These are phyloP conservation scores for Magnolia changhungtana DNA, from an alignment of 164 flowering plant genomes.

Conservation along the genomic window DNA sequence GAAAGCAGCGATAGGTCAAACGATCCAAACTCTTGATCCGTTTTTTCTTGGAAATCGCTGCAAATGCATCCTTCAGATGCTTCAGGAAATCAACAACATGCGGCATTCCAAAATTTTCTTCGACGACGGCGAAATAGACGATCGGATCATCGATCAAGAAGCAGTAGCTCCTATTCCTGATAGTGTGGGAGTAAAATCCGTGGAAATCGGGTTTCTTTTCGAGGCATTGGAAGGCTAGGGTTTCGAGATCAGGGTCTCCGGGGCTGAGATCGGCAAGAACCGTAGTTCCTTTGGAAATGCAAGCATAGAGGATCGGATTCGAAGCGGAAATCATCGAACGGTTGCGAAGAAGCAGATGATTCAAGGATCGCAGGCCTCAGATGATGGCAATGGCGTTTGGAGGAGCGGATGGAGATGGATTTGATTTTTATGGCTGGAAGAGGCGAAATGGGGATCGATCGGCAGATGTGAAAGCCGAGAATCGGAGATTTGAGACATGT, in stretches of 20 bases:
- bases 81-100: constrained; percentile 20
- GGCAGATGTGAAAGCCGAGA: neutral
- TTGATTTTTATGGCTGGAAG: neutral
- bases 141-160: constrained; percentile 28
- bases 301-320: constrained; percentile 21
- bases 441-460: neutral
- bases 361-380: neutral
- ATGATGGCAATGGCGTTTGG: neutral
- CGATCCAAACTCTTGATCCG: neutral
- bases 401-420: neutral
- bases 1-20: constrained; percentile 13
- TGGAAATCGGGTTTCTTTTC: constrained; percentile 20
- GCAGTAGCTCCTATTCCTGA: constrained; percentile 15
- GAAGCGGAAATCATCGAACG: neutral
- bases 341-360: neutral
- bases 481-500: neutral
- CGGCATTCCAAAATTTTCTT: constrained; percentile 13
- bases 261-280: constrained; percentile 22
- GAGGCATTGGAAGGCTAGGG: constrained; percentile 24
- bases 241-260: constrained; percentile 16
- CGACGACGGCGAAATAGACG: constrained; percentile 21
- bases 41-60: constrained; percentile 8
- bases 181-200: constrained; percentile 19
- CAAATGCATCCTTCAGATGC: constrained; percentile 17
- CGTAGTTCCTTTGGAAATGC: constrained; percentile 18